Base-by-base conservation (phyloP, 1,139 yeast species). In the Candida sojae region DNA sequence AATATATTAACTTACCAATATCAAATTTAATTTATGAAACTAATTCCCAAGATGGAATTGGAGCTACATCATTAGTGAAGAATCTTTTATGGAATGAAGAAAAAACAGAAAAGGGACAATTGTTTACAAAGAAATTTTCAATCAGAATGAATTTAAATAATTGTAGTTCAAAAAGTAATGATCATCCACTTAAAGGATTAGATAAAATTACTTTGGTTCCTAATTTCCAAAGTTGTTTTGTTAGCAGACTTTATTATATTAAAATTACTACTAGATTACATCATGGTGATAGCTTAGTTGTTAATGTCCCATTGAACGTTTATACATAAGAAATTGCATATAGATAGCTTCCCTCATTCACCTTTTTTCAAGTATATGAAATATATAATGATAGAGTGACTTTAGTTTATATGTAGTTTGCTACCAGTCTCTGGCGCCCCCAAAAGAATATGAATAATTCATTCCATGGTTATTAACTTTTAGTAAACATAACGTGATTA, bases 141-240 rank as follows among this genome's bases (percentile, higher is more conserved):
- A 39, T 71, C 9, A 50, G 54, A 9, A 44, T 71, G 43, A 64
- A 70, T 50, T 54, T 70, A 30, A 56, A 57, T 42, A 60, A 59
- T 17, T 63, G 68, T 46, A 59, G 56, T 42, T 53, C 68, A 28
- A 70, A 70, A 52, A 63, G 63, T 5, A 48, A 58, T 6, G 65
- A 61, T 28, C 54, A 54, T 23, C 55, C 52, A 8, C 53, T 55
- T 31, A 60, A 60, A 31, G 69, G 70, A 37, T 67, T 61, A 51
- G 73, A 59, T 49, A 55, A 52, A 47, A 58, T 66, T 46, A 77
- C 85, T 0, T 62, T 83, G 51, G 74, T 81, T 2, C 88, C 88
- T 1, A 76, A 73, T 51, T 80, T 81, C 60, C 87, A 83, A 58
- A 74, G 74, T 42, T 83, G 88, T 59, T 61, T 77, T 43, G 68